Evolutionary conservation across 2,329 filamentous ascomycete genomes (phyloP).

Genomic region (Arthrinium puccinioides): DNA sequence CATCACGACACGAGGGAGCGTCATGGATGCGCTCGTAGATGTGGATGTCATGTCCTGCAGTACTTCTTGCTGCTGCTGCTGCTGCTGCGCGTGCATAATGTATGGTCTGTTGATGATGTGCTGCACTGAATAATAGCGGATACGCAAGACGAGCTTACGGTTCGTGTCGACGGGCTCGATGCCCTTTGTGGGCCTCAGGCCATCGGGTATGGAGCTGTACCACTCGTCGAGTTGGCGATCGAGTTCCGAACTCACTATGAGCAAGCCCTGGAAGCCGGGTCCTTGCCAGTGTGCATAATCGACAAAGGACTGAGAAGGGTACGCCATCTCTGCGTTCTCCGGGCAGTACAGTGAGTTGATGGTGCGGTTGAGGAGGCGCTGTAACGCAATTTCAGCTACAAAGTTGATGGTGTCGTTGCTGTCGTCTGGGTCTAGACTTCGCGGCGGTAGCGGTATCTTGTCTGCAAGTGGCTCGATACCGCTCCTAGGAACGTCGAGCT

Average conservation of each 20-base stretch:
- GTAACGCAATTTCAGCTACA: constrained; percentile 33
- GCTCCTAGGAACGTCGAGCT: constrained; percentile 38
- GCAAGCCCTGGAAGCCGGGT: constrained; percentile 20
- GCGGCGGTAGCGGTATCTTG: constrained; percentile 23
- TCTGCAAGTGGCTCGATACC: constrained; percentile 30
- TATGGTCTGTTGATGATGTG: constrained; percentile 66
- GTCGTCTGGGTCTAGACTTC: constrained; percentile 10
- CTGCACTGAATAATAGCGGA: constrained; percentile 64
- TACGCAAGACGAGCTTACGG: constrained; percentile 60
- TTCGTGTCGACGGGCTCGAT: constrained; percentile 47
- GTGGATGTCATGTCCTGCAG: not conserved
- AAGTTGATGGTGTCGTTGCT: constrained; percentile 29
- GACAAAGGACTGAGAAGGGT: constrained; percentile 12
- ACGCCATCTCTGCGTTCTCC: constrained; percentile 14
- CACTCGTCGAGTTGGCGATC: constrained; percentile 30
- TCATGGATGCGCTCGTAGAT: not conserved
- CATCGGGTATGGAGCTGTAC: constrained; percentile 28
- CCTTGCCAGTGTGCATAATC: constrained; percentile 7
- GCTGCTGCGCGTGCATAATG: constrained; percentile 19
- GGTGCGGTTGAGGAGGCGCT: constrained; percentile 33
- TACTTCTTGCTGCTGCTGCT: constrained; percentile 8
- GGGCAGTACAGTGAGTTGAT: constrained; percentile 31
- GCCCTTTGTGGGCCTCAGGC: constrained; percentile 45
- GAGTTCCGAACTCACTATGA: constrained; percentile 26
- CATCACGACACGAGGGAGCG: constrained; percentile 19